Percentiles rank a stretch among this genome's conserved stretches.
Conservation (phyloP, 2,329 filamentous ascomycete species). For the Pseudocercospora vitis region DNA sequence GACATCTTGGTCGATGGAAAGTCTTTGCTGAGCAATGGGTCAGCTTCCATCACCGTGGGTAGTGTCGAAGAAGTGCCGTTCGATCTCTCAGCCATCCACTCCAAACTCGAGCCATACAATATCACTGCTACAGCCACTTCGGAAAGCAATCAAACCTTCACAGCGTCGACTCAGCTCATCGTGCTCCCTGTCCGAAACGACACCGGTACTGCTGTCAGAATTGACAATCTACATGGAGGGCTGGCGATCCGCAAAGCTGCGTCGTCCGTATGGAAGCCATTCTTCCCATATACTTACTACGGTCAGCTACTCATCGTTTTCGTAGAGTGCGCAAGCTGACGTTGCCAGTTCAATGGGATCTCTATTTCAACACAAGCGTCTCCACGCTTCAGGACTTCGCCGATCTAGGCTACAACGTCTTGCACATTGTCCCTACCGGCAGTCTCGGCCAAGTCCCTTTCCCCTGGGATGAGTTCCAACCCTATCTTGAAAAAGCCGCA, state of each 20-base stretch:
- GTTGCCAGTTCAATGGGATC: constrained; percentile 38
- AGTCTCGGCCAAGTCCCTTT: constrained; percentile 38
- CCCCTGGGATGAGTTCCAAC: constrained; percentile 41
- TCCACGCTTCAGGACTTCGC: constrained; percentile 42
- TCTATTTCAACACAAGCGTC: constrained; percentile 33
- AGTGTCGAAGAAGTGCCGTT: not conserved
- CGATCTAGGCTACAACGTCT: constrained; percentile 47
- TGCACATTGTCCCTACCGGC: constrained; percentile 41
- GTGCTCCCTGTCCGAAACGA: constrained; percentile 43
- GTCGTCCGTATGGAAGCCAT: constrained; percentile 35
- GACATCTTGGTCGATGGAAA: constrained; percentile 25
- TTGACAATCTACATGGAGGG: constrained; percentile 49
- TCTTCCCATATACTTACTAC: constrained; percentile 51
- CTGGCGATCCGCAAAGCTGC: constrained; percentile 42
- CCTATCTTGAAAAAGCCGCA: constrained; percentile 46
- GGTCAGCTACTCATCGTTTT: constrained; percentile 13
- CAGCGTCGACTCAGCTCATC: constrained; percentile 39
- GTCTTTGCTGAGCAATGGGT: not conserved
- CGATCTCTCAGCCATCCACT: not conserved
- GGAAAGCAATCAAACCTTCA: constrained; percentile 38
- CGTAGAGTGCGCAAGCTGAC: not conserved
- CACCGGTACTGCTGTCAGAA: constrained; percentile 44
- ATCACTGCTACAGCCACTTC: constrained; percentile 39
- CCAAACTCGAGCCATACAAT: constrained; percentile 33
- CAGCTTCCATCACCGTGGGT: constrained; percentile 31